Conservation (phyloP, 169 alveolate genomes). For the Plasmodium gonderi region DNA sequence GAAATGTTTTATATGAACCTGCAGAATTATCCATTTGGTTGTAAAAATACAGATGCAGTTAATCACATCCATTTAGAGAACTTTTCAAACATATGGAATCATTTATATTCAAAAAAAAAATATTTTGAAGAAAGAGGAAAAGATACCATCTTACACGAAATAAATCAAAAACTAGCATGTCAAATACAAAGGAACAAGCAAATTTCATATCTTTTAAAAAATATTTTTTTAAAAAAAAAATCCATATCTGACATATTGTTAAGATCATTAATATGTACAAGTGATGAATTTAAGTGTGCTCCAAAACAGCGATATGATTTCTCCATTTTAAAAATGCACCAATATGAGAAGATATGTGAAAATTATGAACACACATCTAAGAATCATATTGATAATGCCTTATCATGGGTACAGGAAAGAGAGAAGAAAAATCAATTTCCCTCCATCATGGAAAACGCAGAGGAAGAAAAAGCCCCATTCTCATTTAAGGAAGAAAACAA, state of each 20-base stretch:
- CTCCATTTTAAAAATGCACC: not conserved
- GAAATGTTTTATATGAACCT: conserved; percentile 22
- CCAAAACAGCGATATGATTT: not conserved
- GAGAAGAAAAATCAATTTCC: not conserved
- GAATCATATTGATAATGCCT: not conserved
- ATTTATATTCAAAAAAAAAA: not conserved
- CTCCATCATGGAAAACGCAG: not conserved
- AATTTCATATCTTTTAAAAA: conserved; percentile 35
- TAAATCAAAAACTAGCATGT: conserved; percentile 12
- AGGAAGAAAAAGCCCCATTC: not conserved
- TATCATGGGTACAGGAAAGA: not conserved
- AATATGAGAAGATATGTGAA: not conserved
- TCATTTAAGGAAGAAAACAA: not conserved
- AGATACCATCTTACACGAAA: not conserved
- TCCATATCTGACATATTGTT: conserved; percentile 2
- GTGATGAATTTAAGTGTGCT: conserved; percentile 20
- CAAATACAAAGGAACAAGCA: conserved; percentile 24
- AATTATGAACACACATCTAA: no score
- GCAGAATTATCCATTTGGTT: not conserved
- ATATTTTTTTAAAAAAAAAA: conserved; percentile 17
- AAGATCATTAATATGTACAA: conserved; percentile 6
- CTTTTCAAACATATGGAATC: conserved; percentile 2
- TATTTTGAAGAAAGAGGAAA: not conserved
- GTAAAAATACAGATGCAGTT: not conserved
- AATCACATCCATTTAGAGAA: not conserved